Evolutionary conservation across 257 asterid species (phyloP), one percentile per base, ranked within the genome.

Genomic region (Rubia yunnanensis): DNA sequence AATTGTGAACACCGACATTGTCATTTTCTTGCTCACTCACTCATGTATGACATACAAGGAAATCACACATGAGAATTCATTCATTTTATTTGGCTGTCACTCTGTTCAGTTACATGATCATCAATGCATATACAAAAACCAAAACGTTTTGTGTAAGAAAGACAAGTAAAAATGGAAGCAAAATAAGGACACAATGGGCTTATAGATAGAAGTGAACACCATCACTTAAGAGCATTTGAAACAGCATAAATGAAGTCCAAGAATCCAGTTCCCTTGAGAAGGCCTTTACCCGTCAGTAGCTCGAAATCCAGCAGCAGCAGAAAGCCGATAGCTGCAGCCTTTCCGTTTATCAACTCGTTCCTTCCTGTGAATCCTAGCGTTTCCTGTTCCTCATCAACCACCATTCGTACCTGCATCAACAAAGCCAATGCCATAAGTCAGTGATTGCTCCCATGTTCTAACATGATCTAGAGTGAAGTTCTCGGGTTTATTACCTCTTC

Each of bases 181-280:
- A 8, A 27, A n/a, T 36, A 60, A 48, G 18, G 7, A 60, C 36
- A 60, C 9, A 14, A 31, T 7, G 27, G 9, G n/a, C 17, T 41
- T 18, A 24, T 5, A 10, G 41, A 23, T 7, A 14, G 27, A 28
- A 35, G 39, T 11, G 35, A 39, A 60, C 5, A 46, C 38, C 5
- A 41, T 80, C 69, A 81, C 35, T 81, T 73, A 65, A 81, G 69
- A 70, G 87, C 85, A 56, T 85, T 82, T 20, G 95, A 76, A 65
- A 89, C 24, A 0, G 94, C 81, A 73, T 92, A 89, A 66, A 92
- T 81, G 89, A 92, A 92, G 78, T 92, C 99, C 95, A 92, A 79
- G 90, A 92, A 84, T 22, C 97, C 99, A 31, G 99, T 89, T 77
- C 99, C 99, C 76, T 81, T 87, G 71, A 89, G 95, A 17, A 92